phyloP scores from a whole-genome alignment of 2,329 filamentous ascomycete genomes.

The Clonostachys chloroleuca region DNA sequence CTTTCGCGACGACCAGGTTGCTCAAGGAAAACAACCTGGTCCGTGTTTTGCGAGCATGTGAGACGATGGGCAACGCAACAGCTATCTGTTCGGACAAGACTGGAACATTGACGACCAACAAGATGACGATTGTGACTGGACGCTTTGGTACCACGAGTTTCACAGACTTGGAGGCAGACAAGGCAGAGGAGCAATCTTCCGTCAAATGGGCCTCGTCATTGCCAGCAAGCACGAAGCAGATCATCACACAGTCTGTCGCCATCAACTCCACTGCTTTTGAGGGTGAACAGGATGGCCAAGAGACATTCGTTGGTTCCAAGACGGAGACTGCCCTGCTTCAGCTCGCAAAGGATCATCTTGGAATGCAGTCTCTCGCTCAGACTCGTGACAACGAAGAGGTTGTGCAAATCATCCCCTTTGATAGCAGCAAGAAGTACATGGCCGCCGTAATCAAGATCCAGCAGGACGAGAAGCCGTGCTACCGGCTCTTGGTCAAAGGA shows the following conservation, averaged over 20 bases:
- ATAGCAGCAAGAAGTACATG: constrained; percentile 52
- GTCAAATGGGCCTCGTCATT: constrained; percentile 3
- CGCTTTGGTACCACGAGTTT: constrained; percentile 12
- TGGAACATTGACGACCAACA: constrained; percentile 14
- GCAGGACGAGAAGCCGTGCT: constrained; percentile 12
- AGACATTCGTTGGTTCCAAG: constrained; percentile 46
- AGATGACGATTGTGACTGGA: constrained; percentile 16
- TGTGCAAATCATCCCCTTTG: constrained; percentile 46
- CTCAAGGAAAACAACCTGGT: constrained; percentile 65
- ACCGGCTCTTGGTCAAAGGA: constrained; percentile 48
- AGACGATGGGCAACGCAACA: constrained; percentile 64
- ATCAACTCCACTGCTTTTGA: constrained; percentile 52
- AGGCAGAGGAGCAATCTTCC: constrained; percentile 9
- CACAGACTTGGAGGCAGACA: constrained; percentile 3
- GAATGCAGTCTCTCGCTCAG: constrained; percentile 35
- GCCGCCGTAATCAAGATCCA: constrained; percentile 40
- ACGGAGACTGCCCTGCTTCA: constrained; percentile 49
- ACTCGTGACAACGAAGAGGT: constrained; percentile 40
- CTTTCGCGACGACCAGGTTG: constrained; percentile 63
- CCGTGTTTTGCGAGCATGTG: constrained; percentile 58
- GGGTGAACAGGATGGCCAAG: constrained; percentile 24
- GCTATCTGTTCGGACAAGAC: constrained; percentile 64
- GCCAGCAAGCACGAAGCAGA: constrained; percentile 17
- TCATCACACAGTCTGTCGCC: constrained; percentile 26
- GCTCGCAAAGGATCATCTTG: constrained; percentile 44